Base-by-base conservation (phyloP, 495 filamentous ascomycete species). In the Penicillium fimorum region DNA sequence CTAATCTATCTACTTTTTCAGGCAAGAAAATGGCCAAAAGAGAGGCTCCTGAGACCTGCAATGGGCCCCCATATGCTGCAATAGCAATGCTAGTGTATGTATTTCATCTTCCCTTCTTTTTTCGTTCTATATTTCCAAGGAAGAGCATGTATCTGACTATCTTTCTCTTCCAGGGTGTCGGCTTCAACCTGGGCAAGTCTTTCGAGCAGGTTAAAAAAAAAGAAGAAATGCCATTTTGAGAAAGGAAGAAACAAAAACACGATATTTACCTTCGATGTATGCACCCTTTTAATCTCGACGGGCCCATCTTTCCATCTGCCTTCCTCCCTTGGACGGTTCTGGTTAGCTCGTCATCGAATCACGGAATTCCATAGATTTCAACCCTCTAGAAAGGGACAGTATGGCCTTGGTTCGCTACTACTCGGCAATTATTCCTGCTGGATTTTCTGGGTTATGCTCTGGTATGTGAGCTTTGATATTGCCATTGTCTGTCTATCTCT, bases 21-120 rank as follows among this genome's bases (percentile, higher is more conserved):
- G 65, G 60, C 53, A 57, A 65, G 3, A 4, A 13, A 2, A 76
- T 76, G 70, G 18, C 2, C 0, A 46, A 54, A 8, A 7, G 53
- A 1, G 59, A 61, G 0, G 32, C 50, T 0, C 65, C 67, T 10
- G 42, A 56, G 6, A n/a, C 56, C 5, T 76, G 73, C 52, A 9
- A 50, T 0, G 48, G 53, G 27, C 41, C 4, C 60, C 71, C 9
- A 73, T 76, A 70, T 76, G 73, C 50, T 76, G 71, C 58, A 27
- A 49, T 30, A 58, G 47, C 11, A 29, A 43, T 0, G 17, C n/a
- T 4, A 24, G 15, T 20, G 70, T 73, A 61, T 27, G 61, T 65
- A 24, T 22, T 6, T 18, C 20, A 5, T 18, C 17, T 33, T 40
- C 20, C 43, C 13, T 15, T 17, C 35, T 7, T 25, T 3, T 13